Evolutionary conservation across 192 early-diverging fungal genomes (phyloP), one percentile per base, ranked within the genome.

Genomic region (Entomortierella chlamydospora): DNA sequence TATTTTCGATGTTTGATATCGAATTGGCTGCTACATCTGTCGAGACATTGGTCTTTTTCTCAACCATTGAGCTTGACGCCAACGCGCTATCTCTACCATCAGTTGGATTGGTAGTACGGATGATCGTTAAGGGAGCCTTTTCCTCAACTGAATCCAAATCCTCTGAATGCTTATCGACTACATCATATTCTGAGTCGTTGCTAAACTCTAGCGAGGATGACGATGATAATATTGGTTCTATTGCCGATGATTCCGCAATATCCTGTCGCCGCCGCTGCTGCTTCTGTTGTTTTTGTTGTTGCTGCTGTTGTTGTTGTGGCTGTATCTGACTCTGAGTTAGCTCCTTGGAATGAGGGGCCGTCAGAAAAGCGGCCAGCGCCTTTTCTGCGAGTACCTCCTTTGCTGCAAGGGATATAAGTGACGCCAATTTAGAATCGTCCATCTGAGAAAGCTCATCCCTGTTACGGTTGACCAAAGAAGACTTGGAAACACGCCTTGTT

Each of bases 81-180:
- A 37, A 47, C 5, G 4, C 20, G 5, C 15, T 47, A 4, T 28
- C 9, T 2, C 25, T 29, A 6, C 26, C 26, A 29, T 23, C 15
- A 28, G 8, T 54, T 28, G 23, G 26, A 54, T 29, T 4, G 7
- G 25, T 28, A 15, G 28, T 37, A 37, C 10, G 34, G 10, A 37
- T 10, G 4, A 37, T 10, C 10, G 10, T 10, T 37, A 10, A 7
- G 9, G 52, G 15, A 10, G 2, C 22, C 18, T 25, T 31, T 29
- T 51, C 47, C 47, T 51, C 61, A 18, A 51, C n/a, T n/a, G 61
- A 63, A 2, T 51, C 47, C 33, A 50, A 18, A 51, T 33, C 47
- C 1, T 10, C 22, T 25, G 61, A 63, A 3, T 51, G 47, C 13
- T 63, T 43, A 2, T 49, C 61, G 22, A 33, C 30, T 20, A 63